A percentile compares a stretch with the other conserved stretches of the same genome.
These are phyloP conservation scores for Lentinula sp. DNA, from an alignment of 768 basidiomycete genomes.

Conservation along the genomic window DNA sequence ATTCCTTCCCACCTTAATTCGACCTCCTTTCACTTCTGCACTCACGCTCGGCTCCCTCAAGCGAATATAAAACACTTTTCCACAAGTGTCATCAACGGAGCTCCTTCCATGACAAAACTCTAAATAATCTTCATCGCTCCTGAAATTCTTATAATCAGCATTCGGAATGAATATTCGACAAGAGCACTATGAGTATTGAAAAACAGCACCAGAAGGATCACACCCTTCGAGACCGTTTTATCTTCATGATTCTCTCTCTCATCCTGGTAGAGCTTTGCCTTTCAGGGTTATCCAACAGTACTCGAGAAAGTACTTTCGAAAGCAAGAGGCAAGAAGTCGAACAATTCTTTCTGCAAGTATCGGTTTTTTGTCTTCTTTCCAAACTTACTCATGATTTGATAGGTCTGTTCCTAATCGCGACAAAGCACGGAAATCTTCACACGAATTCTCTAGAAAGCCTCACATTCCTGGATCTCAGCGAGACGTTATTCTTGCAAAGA, in stretches of 20 bases:
- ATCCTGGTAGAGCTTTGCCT: background rate
- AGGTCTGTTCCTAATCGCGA: slow-evolving; percentile 52
- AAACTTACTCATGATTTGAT: background rate
- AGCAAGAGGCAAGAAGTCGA: background rate
- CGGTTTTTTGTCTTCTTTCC: background rate
- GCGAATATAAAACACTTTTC: too few species aligned
- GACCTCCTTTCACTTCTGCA: too few species aligned
- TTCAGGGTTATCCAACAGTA: background rate
- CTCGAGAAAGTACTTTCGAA: background rate
- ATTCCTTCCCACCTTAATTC: too few species aligned
- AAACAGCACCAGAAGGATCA: background rate
- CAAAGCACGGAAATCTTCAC: slow-evolving; percentile 53
- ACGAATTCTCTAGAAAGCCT: slow-evolving; percentile 58
- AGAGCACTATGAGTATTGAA: background rate
- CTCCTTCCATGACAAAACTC: background rate
- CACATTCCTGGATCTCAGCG: slow-evolving; percentile 64
- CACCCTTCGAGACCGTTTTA: background rate
- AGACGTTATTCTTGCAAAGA: slow-evolving; percentile 58
- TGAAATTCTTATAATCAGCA: too few species aligned
- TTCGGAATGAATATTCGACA: background rate
- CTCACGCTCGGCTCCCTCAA: too few species aligned
- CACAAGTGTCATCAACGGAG: background rate
- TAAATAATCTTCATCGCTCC: too few species aligned
- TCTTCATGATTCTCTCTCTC: background rate
- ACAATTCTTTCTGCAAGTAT: background rate